These are phyloP conservation scores for Fusarium tanahbumbuense DNA, from an alignment of 2,329 filamentous ascomycete species.

Conservation along the genomic window DNA sequence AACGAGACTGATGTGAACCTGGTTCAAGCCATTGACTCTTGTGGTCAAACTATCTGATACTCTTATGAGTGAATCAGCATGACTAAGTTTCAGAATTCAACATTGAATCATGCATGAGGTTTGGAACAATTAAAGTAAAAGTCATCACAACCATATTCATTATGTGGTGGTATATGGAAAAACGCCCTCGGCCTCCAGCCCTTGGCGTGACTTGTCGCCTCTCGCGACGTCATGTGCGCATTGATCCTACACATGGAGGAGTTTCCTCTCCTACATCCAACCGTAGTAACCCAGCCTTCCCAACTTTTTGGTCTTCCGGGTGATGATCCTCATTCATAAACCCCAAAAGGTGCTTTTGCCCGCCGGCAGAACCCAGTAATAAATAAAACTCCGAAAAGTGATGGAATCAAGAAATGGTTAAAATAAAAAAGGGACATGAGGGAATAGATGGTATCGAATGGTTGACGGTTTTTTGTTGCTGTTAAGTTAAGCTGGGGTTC, in stretches of 20 bases:
- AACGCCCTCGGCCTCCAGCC: slow-evolving; percentile 8
- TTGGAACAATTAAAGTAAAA: neutral
- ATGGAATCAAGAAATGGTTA: slow-evolving; percentile 22
- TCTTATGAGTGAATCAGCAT: neutral
- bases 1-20: neutral
- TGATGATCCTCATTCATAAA: slow-evolving; percentile 28
- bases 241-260: slow-evolving; percentile 16
- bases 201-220: slow-evolving; percentile 17
- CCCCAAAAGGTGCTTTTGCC: slow-evolving; percentile 24
- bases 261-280: slow-evolving; percentile 3
- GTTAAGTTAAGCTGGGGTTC: slow-evolving; percentile 27
- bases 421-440: slow-evolving; percentile 18
- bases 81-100: neutral
- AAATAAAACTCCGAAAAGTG: slow-evolving; percentile 33
- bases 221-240: slow-evolving; percentile 12
- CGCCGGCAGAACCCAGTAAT: slow-evolving; percentile 21
- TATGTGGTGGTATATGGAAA: slow-evolving; percentile 39
- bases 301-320: slow-evolving; percentile 30
- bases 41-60: too few species aligned
- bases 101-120: neutral
- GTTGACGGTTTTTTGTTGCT: slow-evolving; percentile 4
- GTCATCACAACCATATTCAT: slow-evolving; percentile 32
- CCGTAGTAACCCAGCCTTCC: slow-evolving; percentile 20
- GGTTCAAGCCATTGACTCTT: too few species aligned
- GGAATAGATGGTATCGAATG: slow-evolving; percentile 36